Conservation (phyloP, 2,329 filamentous ascomycete genomes). For the Xylaria sp. region DNA sequence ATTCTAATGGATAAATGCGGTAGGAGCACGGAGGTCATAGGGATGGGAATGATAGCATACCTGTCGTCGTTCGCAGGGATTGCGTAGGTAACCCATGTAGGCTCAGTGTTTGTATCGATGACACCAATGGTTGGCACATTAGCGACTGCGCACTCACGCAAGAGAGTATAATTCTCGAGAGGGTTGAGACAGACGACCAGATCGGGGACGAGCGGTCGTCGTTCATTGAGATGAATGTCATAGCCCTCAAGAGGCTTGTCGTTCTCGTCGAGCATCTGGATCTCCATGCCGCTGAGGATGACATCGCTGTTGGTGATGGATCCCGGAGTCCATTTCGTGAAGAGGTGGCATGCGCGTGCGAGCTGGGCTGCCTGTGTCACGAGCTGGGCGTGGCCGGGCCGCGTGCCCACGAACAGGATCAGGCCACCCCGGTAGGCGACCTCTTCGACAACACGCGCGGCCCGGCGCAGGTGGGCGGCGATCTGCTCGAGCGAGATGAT, state of each 20-base stretch:
- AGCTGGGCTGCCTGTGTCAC: conserved; percentile 84
- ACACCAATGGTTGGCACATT: conserved; percentile 94
- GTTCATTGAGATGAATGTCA: conserved; percentile 70
- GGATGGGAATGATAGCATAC: conserved; percentile 56
- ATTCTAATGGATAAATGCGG: neutral
- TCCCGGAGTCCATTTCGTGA: conserved; percentile 92
- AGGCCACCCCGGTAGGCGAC: conserved; percentile 84
- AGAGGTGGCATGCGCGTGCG: conserved; percentile 84
- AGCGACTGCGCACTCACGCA: conserved; percentile 90
- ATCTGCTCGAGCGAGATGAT: conserved; percentile 93
- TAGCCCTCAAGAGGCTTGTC: conserved; percentile 72
- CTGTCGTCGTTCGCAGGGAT: conserved; percentile 98
- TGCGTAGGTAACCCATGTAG: conserved; percentile 93
- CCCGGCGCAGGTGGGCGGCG: conserved; percentile 88
- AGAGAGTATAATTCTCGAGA: conserved; percentile 86
- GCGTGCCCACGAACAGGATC: conserved; percentile 90
- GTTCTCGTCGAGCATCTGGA: conserved; percentile 80
- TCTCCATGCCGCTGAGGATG: conserved; percentile 76
- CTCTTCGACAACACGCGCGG: conserved; percentile 90
- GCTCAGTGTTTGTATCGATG: conserved; percentile 92
- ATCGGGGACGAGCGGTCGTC: conserved; percentile 81
- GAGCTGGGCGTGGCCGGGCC: conserved; percentile 80
- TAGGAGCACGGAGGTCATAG: neutral
- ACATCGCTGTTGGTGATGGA: conserved; percentile 92
- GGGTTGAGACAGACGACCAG: conserved; percentile 94